phyloP scores from a whole-genome alignment of 2,329 filamentous ascomycete species.

The Boeremia exigua region DNA sequence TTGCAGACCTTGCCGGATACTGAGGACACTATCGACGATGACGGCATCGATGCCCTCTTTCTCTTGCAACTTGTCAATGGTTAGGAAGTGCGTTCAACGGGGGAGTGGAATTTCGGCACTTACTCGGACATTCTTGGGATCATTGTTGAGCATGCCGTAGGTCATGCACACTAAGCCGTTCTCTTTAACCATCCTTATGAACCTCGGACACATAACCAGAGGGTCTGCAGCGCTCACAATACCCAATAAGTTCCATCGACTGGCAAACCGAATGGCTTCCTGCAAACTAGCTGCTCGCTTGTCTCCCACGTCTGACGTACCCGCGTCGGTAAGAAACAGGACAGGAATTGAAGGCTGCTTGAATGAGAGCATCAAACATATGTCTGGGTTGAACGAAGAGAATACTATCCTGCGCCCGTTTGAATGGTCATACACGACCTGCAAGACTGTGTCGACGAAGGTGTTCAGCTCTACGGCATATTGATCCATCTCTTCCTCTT shows the following conservation, averaged over 20 bases:
- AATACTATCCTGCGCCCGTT: conserved; percentile 91
- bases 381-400: conserved; percentile 96
- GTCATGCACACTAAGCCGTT: conserved; percentile 92
- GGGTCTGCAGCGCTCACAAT: conserved; percentile 90
- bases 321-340: conserved; percentile 90
- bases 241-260: conserved; percentile 91
- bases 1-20: conserved; percentile 91
- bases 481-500: conserved; percentile 95
- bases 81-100: conserved; percentile 2
- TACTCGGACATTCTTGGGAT: conserved; percentile 84
- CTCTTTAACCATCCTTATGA: conserved; percentile 94
- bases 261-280: conserved; percentile 93
- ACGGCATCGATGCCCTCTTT: conserved; percentile 96
- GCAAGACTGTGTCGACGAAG: conserved; percentile 91
- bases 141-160: conserved; percentile 91
- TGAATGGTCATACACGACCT: conserved; percentile 86
- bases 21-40: conserved; percentile 93
- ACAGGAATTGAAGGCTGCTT: conserved; percentile 98
- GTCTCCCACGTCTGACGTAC: conserved; percentile 80
- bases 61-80: conserved; percentile 73
- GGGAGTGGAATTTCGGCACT: conserved; percentile 32
- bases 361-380: conserved; percentile 91
- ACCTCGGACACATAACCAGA: conserved; percentile 83
- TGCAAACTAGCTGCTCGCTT: conserved; percentile 90
- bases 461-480: conserved; percentile 95